Base-by-base conservation (phyloP, 805 yeast species). In the Alloascoidea hylecoeti region DNA sequence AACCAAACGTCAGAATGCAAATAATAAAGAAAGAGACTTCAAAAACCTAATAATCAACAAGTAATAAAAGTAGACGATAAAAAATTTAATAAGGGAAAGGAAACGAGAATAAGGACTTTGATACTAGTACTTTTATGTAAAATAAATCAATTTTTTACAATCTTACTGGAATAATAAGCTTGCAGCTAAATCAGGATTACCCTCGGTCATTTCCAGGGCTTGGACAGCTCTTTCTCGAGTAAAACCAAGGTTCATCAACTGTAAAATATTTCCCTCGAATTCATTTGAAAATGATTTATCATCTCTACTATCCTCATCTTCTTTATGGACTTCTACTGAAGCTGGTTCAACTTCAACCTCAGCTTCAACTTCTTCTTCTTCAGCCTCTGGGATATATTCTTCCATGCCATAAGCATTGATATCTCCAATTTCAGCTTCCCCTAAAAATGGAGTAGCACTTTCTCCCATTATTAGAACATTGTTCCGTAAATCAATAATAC, bases 101-200 rank as follows among this genome's bases (percentile, higher is more conserved):
- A 23, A 23, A 23, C n/a, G n/a, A 23, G 9, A 9, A 9, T 23
- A 9, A 23, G n/a, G n/a, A 23, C 30, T 23, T 23, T 23, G 13
- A 23, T 9, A 23, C n/a, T 23, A 9, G 9, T 9, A 9, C 9
- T n/a, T 23, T 9, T 23, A 23, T 23, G 30, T 23, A n/a, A 23
- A 9, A 23, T 23, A 23, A 23, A 23, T 23, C n/a, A 23, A n/a
- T 23, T n/a, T n/a, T n/a, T 23, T n/a, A n/a, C 30, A 23, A 9
- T n/a, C 9, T 23, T 9, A n/a, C 9, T 23, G 13, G 30, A 9
- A 85, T 36, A 86, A 60, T 35, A 81, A 49, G 1, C 94, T 74
- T 1, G 96, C 96, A 0, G 97, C 97, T 43, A 76, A 45, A 38
- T 89, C 96, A 0, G 80, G 71, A 50, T 86, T 81, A 5, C 95